Base-by-base conservation (phyloP, 768 basidiomycete genomes). In the Agaricus sinodeliciosus region DNA sequence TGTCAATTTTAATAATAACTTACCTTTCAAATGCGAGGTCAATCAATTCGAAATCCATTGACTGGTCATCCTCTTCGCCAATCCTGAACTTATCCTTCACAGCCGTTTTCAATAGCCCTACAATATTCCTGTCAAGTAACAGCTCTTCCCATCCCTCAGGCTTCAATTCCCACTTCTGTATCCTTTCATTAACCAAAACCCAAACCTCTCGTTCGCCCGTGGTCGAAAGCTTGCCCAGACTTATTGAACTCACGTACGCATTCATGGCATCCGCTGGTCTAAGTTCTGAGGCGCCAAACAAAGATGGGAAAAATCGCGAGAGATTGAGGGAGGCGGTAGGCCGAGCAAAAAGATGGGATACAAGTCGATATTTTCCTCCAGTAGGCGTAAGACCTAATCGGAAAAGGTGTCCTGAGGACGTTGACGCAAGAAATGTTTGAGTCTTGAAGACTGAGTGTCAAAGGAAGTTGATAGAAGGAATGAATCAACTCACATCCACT, bases 151-250 rank as follows among this genome's bases (percentile, higher is more conserved):
- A 85, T 31, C 83, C 85, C 61, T 84, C 85, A 8, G 73, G 57
- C 43, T 76, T 76, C 69, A 86, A 72, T 27, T 73, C 78, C 89
- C 89, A 92, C 54, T 74, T 78, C 61, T 89, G 87, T 31, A 91
- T 63, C 13, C 79, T 72, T 15, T 78, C 82, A 48, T 85, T 84
- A 3, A 85, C 78, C 36, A 89, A 68, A 9, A 77, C 79, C 84
- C 86, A 90, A 11, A 90, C 63, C 43, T 84, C 76, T 55, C 72
- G 66, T 11, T 80, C 80, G 15, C 75, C 71, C 5, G 66, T 63
- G 16, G 71, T 58, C 16, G 73, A 74, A 49, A 65, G 60, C 2
- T 68, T 61, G 6, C 78, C 80, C 15, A 83, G 69, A 5, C 78
- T 74, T 7, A 90, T 73, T 0, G 87, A 78, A 43, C 77, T 85